Conservation (phyloP, 2,329 filamentous ascomycete genomes). For the Xylaria sp. region DNA sequence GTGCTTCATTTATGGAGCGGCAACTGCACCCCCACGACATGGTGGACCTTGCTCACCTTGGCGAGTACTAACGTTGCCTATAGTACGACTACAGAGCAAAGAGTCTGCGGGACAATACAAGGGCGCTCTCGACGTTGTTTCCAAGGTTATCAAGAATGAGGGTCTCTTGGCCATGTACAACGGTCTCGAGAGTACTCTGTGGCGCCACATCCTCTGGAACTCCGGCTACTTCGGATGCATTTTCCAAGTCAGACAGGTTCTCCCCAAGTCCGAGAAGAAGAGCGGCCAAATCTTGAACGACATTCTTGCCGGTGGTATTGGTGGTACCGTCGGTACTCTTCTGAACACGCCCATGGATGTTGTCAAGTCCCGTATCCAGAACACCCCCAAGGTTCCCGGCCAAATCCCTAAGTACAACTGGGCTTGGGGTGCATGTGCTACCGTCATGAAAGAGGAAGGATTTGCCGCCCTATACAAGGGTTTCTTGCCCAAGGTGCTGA, state of each 20-base stretch:
- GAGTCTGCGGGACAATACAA: slow-evolving; percentile 84
- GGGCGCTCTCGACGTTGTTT: slow-evolving; percentile 72
- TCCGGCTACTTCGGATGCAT: slow-evolving; percentile 77
- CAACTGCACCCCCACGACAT: background rate
- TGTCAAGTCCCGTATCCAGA: slow-evolving; percentile 97
- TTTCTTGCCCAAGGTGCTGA: slow-evolving; percentile 89
- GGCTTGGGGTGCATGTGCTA: slow-evolving; percentile 83
- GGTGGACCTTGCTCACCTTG: background rate
- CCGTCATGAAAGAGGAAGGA: slow-evolving; percentile 89
- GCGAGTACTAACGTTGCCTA: slow-evolving; percentile 5
- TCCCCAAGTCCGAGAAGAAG: slow-evolving; percentile 80
- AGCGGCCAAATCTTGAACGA: slow-evolving; percentile 78
- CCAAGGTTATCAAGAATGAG: slow-evolving; percentile 78
- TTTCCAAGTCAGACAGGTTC: slow-evolving; percentile 83
- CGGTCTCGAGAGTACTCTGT: slow-evolving; percentile 91
- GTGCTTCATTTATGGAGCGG: background rate
- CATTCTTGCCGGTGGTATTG: slow-evolving; percentile 76
- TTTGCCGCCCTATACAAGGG: slow-evolving; percentile 93
- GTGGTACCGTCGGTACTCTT: slow-evolving; percentile 83
- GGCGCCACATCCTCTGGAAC: slow-evolving; percentile 72
- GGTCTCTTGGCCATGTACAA: slow-evolving; percentile 89
- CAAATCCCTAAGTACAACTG: slow-evolving; percentile 93
- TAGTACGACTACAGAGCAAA: slow-evolving; percentile 89
- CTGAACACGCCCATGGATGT: slow-evolving; percentile 63
- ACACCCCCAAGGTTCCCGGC: slow-evolving; percentile 78